phyloP scores from a whole-genome alignment of 768 basidiomycete genomes.

The Wakefieldia striispora region DNA sequence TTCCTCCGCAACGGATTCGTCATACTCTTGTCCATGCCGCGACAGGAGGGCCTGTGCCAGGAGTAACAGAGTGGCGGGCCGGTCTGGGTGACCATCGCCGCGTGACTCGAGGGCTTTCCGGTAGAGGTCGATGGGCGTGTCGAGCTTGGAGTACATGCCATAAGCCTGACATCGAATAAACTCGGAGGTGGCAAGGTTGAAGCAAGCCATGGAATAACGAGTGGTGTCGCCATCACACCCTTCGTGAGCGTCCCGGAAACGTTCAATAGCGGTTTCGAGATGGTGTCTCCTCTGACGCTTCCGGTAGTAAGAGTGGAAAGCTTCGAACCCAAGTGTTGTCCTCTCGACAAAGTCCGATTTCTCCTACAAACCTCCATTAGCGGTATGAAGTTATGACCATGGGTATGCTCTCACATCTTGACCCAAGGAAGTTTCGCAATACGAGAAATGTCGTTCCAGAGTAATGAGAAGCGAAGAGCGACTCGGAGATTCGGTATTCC shows the following conservation, averaged over 20 bases:
- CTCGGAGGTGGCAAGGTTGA: conserved; percentile 9
- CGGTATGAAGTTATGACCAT: too few relatives aligned
- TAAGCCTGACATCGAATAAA: neutral
- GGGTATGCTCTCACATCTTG: too few relatives aligned
- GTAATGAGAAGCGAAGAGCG: too few relatives aligned
- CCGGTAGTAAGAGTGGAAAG: neutral
- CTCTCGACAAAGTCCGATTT: too few relatives aligned
- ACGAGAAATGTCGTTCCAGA: too few relatives aligned
- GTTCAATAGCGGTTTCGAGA: too few relatives aligned
- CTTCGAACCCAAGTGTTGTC: conserved; percentile 1
- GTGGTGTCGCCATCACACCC: neutral
- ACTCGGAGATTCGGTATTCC: too few relatives aligned
- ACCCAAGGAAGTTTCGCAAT: too few relatives aligned
- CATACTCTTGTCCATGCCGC: neutral
- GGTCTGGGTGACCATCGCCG: conserved; percentile 6
- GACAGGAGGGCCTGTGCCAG: conserved; percentile 2
- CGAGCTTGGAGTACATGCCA: neutral
- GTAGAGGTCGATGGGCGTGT: neutral
- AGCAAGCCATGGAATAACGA: conserved; percentile 1
- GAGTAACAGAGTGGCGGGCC: neutral
- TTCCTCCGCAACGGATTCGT: too few relatives aligned
- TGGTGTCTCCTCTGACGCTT: neutral
- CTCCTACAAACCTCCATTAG: too few relatives aligned
- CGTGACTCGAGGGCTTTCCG: conserved; percentile 14
- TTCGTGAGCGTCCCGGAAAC: neutral